phyloP scores from a whole-genome alignment of 2,329 filamentous ascomycete genomes.

The Blumeria graminis region DNA sequence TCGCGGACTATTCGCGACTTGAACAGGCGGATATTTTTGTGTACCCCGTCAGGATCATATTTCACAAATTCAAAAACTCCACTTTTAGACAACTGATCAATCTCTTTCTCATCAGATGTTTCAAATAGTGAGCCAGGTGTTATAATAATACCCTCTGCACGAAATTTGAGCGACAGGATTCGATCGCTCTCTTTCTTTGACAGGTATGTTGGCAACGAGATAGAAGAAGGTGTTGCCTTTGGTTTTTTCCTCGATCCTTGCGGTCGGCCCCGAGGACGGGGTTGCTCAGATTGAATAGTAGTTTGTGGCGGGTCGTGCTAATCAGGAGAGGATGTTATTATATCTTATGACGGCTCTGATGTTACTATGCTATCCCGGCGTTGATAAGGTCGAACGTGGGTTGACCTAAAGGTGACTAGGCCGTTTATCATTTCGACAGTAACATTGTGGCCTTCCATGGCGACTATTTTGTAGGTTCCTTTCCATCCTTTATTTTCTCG shows the following conservation, averaged over 20 bases:
- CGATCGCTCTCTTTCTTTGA: neutral
- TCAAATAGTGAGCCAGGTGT: slow-evolving; percentile 1
- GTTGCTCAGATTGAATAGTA: neutral
- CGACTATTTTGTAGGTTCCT: neutral
- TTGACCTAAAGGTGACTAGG: too few species aligned
- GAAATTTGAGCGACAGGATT: neutral
- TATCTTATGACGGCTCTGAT: neutral
- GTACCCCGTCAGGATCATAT: neutral
- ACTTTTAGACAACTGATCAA: neutral
- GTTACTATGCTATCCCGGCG: neutral
- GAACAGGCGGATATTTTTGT: too few species aligned
- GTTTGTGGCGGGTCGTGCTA: neutral
- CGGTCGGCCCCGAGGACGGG: neutral
- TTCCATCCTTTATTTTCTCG: neutral
- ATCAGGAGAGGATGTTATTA: neutral
- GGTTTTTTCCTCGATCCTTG: neutral
- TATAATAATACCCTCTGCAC: neutral
- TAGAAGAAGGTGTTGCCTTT: neutral
- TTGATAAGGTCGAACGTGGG: too few species aligned
- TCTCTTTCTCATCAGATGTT: neutral
- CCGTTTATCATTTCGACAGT: too few species aligned
- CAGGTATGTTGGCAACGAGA: neutral
- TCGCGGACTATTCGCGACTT: too few species aligned
- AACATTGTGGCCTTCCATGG: too few species aligned
- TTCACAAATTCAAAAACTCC: neutral